Conservation (phyloP, 1,139 yeast genomes). For the Hansenula lynferdii region DNA sequence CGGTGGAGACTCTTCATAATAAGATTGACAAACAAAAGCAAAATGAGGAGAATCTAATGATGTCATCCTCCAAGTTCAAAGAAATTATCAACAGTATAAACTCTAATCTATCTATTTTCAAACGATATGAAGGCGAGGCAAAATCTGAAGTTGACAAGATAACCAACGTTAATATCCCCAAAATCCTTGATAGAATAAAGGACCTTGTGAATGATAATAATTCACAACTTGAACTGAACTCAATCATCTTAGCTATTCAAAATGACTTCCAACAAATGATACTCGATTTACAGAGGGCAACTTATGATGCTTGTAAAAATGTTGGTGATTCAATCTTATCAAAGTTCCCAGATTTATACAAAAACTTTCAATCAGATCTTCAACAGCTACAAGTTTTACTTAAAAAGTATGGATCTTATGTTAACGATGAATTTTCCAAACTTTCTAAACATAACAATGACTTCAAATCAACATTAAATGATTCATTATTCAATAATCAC, state of each 20-base stretch:
- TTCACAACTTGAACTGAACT: neutral
- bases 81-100: slow-evolving; percentile 26
- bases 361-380: slow-evolving; percentile 13
- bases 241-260: slow-evolving; percentile 7
- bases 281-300: slow-evolving; percentile 9
- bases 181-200: slow-evolving; percentile 4
- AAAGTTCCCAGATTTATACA: slow-evolving; percentile 16
- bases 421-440: slow-evolving; percentile 18
- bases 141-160: slow-evolving; percentile 23
- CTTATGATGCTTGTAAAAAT: slow-evolving; percentile 18
- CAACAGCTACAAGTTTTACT: slow-evolving; percentile 8
- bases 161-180: slow-evolving; percentile 12
- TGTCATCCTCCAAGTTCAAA: slow-evolving; percentile 28
- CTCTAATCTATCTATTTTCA: slow-evolving; percentile 24
- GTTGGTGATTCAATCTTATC: slow-evolving; percentile 17
- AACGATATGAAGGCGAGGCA: slow-evolving; percentile 25
- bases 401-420: slow-evolving; percentile 6
- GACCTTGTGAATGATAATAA: slow-evolving; percentile 1
- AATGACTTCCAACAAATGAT: slow-evolving; percentile 12
- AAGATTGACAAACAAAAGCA: slow-evolving; percentile 30
- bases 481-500: slow-evolving; percentile 29
- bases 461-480: slow-evolving; percentile 27
- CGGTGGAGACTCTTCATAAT: slow-evolving; percentile 27
- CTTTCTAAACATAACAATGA: slow-evolving; percentile 25
- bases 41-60: slow-evolving; percentile 28